Percentiles rank a stretch among this genome's conserved stretches.
Conservation (phyloP, 768 basidiomycete genomes). For the Holtermannia corniformis region DNA sequence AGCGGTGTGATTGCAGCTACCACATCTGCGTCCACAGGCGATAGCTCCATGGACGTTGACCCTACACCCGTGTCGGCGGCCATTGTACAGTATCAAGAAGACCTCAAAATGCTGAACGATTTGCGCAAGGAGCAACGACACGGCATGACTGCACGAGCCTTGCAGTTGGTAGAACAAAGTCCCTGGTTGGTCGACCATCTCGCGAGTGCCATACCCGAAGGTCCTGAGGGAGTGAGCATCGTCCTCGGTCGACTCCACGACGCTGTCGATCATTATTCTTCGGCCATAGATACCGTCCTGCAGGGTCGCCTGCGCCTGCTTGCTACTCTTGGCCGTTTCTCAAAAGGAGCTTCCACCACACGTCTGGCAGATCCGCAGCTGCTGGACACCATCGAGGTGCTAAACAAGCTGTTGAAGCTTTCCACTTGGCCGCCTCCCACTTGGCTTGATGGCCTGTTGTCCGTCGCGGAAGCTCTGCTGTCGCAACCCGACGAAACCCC, state of each 20-base stretch:
- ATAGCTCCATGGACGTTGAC: background rate
- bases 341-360: background rate
- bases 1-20: background rate
- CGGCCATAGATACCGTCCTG: conserved; percentile 55
- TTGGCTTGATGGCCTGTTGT: conserved; percentile 78
- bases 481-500: conserved; percentile 65
- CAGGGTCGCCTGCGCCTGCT: conserved; percentile 76
- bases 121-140: conserved; percentile 58
- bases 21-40: background rate
- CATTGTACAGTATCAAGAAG: conserved; percentile 18
- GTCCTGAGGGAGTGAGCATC: conserved; percentile 52
- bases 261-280: conserved; percentile 40
- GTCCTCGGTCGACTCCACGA: conserved; percentile 67
- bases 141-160: conserved; percentile 57
- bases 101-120: conserved; percentile 48
- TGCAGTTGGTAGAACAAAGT: conserved; percentile 75
- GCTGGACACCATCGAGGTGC: background rate
- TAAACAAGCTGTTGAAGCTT: background rate
- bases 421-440: conserved; percentile 46
- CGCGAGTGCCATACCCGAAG: conserved; percentile 65
- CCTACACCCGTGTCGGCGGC: background rate
- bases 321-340: conserved; percentile 55
- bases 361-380: background rate
- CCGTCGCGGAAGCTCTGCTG: conserved; percentile 76
- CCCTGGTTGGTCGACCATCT: conserved; percentile 83